These are phyloP conservation scores for Breynia disticha DNA, from an alignment of 441 rosid genomes.

Conservation along the genomic window DNA sequence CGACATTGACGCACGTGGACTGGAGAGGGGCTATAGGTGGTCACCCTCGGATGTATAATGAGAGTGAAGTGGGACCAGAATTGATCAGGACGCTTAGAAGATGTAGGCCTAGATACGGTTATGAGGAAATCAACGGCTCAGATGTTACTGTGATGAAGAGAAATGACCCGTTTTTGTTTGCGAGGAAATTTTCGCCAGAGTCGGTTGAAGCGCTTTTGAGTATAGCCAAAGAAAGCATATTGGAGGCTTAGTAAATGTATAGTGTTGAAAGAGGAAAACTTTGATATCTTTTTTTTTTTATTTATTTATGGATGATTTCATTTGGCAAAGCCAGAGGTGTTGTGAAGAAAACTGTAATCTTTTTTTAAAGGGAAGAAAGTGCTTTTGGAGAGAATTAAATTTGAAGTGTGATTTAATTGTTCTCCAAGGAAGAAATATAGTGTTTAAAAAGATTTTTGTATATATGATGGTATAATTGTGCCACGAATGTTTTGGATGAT, in stretches of 20 bases:
- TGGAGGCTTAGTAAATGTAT: slow-evolving; percentile 31
- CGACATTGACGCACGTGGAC: slow-evolving; percentile 68
- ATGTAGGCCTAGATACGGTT: slow-evolving; percentile 42
- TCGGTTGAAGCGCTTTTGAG: slow-evolving; percentile 31
- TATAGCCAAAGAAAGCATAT: slow-evolving; percentile 36
- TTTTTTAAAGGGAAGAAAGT: too few relatives aligned
- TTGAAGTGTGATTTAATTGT: too few relatives aligned
- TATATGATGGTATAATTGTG: too few relatives aligned
- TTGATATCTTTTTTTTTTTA: background rate
- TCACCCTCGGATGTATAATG: slow-evolving; percentile 55
- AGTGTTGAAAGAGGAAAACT: background rate
- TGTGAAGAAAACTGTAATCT: too few relatives aligned
- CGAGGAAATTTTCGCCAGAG: slow-evolving; percentile 47
- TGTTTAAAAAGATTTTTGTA: too few relatives aligned
- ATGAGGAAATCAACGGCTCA: slow-evolving; percentile 37
- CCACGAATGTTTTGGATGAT: too few relatives aligned
- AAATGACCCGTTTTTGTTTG: slow-evolving; percentile 45
- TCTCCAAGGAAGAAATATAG: too few relatives aligned
- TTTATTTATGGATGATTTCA: too few relatives aligned
- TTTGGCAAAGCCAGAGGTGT: too few relatives aligned
- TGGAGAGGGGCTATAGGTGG: slow-evolving; percentile 43
- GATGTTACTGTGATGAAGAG: slow-evolving; percentile 20
- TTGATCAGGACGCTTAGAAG: slow-evolving; percentile 32
- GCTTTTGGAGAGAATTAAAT: too few relatives aligned
- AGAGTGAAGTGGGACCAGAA: slow-evolving; percentile 39